A percentile compares a stretch with the other conserved stretches of the same genome.
phyloP scores from a whole-genome alignment of 1,284 basidiomycete genomes.

The Cutaneotrichosporon cyanovorans region DNA sequence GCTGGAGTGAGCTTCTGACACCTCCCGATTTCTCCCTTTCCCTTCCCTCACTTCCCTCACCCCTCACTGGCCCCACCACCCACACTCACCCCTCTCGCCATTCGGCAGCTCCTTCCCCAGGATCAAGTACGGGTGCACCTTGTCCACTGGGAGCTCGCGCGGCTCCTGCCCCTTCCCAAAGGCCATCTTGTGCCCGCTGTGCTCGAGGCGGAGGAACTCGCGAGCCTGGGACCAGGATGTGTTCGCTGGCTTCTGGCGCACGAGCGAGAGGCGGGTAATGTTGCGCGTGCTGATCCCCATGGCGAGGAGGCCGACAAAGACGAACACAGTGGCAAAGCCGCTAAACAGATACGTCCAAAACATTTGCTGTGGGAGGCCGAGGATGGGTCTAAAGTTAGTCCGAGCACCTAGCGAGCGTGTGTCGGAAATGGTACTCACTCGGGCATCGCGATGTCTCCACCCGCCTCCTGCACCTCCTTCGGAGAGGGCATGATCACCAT shows the following conservation, averaged over 20 bases:
- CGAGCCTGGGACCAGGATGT: background rate
- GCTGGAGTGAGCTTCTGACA: constrained; percentile 1
- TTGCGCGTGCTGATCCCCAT: constrained; percentile 7
- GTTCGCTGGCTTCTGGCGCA: constrained; percentile 2
- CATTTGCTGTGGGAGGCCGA: constrained; percentile 7
- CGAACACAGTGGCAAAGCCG: constrained; percentile 2
- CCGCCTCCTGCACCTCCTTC: constrained; percentile 1
- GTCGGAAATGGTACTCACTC: constrained; percentile 5
- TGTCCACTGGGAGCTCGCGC: constrained; percentile 8
- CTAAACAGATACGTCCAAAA: constrained; percentile 5
- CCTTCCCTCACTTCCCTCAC: too few relatives aligned
- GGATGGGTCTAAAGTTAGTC: constrained; percentile 5
- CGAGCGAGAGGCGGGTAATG: constrained; percentile 12
- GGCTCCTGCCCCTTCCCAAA: background rate
- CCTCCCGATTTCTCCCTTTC: background rate
- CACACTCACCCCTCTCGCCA: constrained; percentile 6
- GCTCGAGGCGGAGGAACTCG: constrained; percentile 10
- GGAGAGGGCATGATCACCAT: constrained; percentile 6
- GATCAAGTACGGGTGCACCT: constrained; percentile 6
- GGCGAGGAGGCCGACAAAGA: constrained; percentile 2
- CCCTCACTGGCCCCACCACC: background rate
- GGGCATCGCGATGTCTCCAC: background rate
- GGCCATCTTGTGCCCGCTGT: constrained; percentile 7
- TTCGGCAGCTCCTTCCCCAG: background rate
- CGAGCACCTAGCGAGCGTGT: background rate